Percentiles rank a stretch among this genome's conserved stretches.
These are phyloP conservation scores for Zea mays DNA, from an alignment of 176 grass and related monocot genomes.

Conservation along the genomic window Zm-B73-REFERENCE-NAM-5.0 NC_050096.1:239258001-239258500, in stretches of 20 bases:
- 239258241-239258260: constrained; percentile 47
- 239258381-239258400: constrained; percentile 20
- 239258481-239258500: constrained; percentile 11
- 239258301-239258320: constrained; percentile 46
- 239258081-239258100: constrained; percentile 29
- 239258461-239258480: constrained; percentile 1
- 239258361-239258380: constrained; percentile 40
- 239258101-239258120: constrained; percentile 46
- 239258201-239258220: constrained; percentile 57
- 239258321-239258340: background rate
- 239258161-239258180: constrained; percentile 47
- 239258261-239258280: constrained; percentile 59
- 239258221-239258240: constrained; percentile 50
- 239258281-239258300: constrained; percentile 62
- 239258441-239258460: constrained; percentile 30
- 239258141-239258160: constrained; percentile 46
- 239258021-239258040: constrained; percentile 42
- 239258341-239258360: constrained; percentile 18
- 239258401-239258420: constrained; percentile 22
- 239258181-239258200: constrained; percentile 65
- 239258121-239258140: constrained; percentile 58
- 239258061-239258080: constrained; percentile 52
- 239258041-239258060: constrained; percentile 66
- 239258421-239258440: constrained; percentile 17
- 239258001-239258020: constrained; percentile 58